Evolutionary conservation across 192 early-diverging fungal genomes (phyloP).

Genomic region (Umbelopsis sp.): DNA sequence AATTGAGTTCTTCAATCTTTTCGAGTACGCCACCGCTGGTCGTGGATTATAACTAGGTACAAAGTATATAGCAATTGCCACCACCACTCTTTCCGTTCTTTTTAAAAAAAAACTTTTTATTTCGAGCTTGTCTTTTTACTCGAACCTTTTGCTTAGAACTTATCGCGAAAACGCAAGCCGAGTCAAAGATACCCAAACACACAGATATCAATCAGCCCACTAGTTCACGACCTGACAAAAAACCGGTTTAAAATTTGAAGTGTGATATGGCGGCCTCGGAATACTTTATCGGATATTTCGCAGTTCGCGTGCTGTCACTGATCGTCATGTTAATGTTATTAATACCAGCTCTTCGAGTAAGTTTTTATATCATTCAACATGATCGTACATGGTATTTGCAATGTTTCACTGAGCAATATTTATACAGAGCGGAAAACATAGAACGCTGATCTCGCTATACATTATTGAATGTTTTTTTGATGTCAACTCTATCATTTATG

Average conservation of each 20-base stretch:
- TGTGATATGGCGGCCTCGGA: neutral
- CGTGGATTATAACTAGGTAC: neutral
- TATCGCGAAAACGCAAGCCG: too few species aligned
- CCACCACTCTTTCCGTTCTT: too few species aligned
- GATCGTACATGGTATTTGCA: neutral
- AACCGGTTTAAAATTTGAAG: neutral
- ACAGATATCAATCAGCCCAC: too few species aligned
- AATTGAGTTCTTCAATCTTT: neutral
- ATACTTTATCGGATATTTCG: neutral
- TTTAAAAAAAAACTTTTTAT: too few species aligned
- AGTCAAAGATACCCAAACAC: too few species aligned
- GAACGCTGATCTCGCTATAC: neutral
- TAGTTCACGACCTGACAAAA: neutral
- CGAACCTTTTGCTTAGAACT: too few species aligned
- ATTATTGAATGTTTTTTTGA: neutral
- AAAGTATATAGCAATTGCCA: too few species aligned
- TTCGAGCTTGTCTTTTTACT: too few species aligned
- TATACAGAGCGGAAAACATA: conserved; percentile 4
- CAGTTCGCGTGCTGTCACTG: neutral
- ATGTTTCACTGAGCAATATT: neutral
- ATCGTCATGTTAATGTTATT: neutral
- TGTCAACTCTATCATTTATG: neutral
- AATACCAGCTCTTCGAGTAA: conserved; percentile 6
- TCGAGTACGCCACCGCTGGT: neutral
- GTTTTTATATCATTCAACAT: neutral